Evolutionary conservation across 306 rosid genomes (phyloP).

Genomic region (Lotus japonicus): DNA sequence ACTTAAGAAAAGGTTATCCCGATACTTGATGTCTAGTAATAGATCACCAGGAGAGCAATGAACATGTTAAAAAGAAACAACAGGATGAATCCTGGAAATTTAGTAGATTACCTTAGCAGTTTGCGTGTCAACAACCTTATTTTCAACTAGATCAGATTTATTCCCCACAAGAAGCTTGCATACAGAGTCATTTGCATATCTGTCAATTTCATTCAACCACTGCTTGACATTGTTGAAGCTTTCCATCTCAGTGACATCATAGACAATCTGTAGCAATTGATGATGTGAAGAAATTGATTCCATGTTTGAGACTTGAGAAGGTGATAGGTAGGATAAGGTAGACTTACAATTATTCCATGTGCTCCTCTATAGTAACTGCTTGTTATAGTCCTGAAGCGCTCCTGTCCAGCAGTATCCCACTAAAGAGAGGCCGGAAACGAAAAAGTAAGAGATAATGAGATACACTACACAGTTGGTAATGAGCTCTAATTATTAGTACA

Average conservation of each 20-base stretch:
- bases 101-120: slow-evolving; percentile 64
- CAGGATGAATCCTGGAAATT: neutral
- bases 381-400: slow-evolving; percentile 96
- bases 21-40: neutral
- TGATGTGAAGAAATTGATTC: neutral
- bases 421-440: slow-evolving; percentile 32
- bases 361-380: slow-evolving; percentile 99
- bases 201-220: slow-evolving; percentile 92
- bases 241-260: slow-evolving; percentile 94
- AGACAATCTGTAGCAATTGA: slow-evolving; percentile 72
- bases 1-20: neutral
- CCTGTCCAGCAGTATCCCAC: slow-evolving; percentile 99
- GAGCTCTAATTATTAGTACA: too few species aligned
- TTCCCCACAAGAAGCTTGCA: slow-evolving; percentile 97
- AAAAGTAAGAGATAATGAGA: too few species aligned
- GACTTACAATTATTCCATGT: slow-evolving; percentile 87
- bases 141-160: slow-evolving; percentile 78
- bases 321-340: neutral
- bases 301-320: neutral
- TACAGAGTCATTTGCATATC: slow-evolving; percentile 85
- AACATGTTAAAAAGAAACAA: neutral
- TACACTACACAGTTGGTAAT: too few species aligned
- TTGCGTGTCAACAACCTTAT: slow-evolving; percentile 85
- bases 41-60: neutral
- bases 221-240: slow-evolving; percentile 97